Conservation (phyloP, 805 yeast species). For the Ogataea pignaliae region DNA sequence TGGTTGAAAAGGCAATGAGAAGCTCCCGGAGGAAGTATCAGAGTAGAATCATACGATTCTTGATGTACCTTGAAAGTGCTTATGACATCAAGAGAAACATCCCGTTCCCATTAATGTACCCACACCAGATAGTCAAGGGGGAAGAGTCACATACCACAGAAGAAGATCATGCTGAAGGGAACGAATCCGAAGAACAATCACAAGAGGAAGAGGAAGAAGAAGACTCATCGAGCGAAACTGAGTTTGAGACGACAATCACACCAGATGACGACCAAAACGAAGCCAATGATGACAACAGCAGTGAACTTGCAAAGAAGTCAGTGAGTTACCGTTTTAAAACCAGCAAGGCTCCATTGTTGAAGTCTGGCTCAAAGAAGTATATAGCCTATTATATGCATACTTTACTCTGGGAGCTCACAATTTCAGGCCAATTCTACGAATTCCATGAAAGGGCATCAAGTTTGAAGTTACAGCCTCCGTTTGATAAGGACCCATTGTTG, state of each 20-base stretch:
- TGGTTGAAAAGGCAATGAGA: constrained; percentile 2
- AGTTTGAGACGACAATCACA: background rate
- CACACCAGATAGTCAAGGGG: constrained; percentile 12
- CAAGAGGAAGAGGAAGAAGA: background rate
- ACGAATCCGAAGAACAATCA: background rate
- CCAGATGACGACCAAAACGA: constrained; percentile 2
- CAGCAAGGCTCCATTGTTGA: constrained; percentile 14
- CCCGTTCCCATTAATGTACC: constrained; percentile 12
- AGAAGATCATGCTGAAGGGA: background rate
- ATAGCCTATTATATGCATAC: constrained; percentile 38
- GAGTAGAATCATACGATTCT: constrained; percentile 14
- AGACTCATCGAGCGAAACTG: background rate
- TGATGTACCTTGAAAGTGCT: constrained; percentile 14
- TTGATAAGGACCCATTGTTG: constrained; percentile 36
- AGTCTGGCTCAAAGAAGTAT: constrained; percentile 34
- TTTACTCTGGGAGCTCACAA: constrained; percentile 39
- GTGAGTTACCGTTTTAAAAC: constrained; percentile 4
- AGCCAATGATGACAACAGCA: constrained; percentile 8
- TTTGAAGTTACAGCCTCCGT: constrained; percentile 40
- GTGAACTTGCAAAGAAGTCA: constrained; percentile 5
- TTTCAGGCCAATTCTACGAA: constrained; percentile 31
- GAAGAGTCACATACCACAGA: background rate
- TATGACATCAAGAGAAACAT: constrained; percentile 6
- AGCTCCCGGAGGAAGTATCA: background rate
- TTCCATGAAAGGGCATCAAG: constrained; percentile 34